Evolutionary conservation across 495 filamentous ascomycete genomes (phyloP), one percentile per base, ranked within the genome.

Genomic region (Xylona heveae): DNA sequence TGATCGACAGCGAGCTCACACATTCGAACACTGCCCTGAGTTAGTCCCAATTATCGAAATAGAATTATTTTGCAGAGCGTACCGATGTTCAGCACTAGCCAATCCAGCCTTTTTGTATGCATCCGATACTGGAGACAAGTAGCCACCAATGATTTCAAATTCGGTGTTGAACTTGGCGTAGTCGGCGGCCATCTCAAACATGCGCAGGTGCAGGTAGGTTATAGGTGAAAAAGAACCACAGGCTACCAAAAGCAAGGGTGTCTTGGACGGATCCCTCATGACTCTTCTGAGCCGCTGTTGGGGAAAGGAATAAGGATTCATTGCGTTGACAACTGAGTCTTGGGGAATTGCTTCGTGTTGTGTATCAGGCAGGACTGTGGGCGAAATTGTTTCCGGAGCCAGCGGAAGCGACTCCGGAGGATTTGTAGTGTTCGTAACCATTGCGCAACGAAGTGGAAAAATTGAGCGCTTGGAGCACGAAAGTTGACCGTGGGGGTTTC

Each of bases 141-240:
- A 91, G 14, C 78, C 82, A 23, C 75, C 82, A 18, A 90, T 59
- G 12, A 94, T 63, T 50, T 94, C 84, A 47, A 74, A 92, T 20
- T 80, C 61, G 24, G 78, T 81, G 54, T 73, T 78, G 52, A 83
- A 72, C 32, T 71, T 68, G 40, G 71, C 71, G 51, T 74, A 79
- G 57, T 85, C 77, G 43, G 68, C 64, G 2, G 79, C 79, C 74
- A 85, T 80, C 42, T 90, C 83, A 46, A 91, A 91, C 81, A 93
- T 85, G 47, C 82, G 78, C 33, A 93, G 61, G 49, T 93, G 81
- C 19, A 93, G 66, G 51, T 74, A 82, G 18, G 80, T 91, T 41
- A 77, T 71, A 12, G 80, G 83, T 3, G 71, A 79, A 56, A 91
- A 94, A 28, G 78, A 85, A 24, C 85, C 85, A 51, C 84, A 93